Evolutionary conservation across 179 eudicot genomes (phyloP).

Genomic region (Silene coronaria): DNA sequence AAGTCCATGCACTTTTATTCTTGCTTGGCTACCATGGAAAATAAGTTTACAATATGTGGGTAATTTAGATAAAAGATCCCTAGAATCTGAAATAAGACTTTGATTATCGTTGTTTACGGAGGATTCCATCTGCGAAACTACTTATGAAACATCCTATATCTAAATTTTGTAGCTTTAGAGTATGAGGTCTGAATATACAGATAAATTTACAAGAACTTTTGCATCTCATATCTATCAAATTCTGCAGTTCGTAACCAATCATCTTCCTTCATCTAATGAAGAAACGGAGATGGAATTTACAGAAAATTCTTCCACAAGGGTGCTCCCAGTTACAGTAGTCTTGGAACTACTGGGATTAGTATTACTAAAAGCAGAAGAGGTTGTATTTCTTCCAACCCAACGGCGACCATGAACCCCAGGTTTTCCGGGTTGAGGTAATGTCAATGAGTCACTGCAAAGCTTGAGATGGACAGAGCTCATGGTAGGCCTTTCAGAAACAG

Average conservation of each 20-base stretch:
- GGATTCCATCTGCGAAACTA: too few relatives aligned
- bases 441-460: slow-evolving; percentile 63
- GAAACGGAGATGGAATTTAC: slow-evolving; percentile 69
- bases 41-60: too few relatives aligned
- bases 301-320: slow-evolving; percentile 47
- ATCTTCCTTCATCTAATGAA: slow-evolving; percentile 75
- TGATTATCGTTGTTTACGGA: too few relatives aligned
- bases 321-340: slow-evolving; percentile 26
- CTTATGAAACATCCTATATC: too few relatives aligned
- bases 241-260: neutral
- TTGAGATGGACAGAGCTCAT: slow-evolving; percentile 66
- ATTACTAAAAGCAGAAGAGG: slow-evolving; percentile 35
- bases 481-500: slow-evolving; percentile 57
- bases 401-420: slow-evolving; percentile 71
- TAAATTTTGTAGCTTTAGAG: too few relatives aligned
- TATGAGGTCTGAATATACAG: too few relatives aligned
- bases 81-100: too few relatives aligned
- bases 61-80: too few relatives aligned
- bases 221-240: neutral
- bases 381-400: slow-evolving; percentile 34
- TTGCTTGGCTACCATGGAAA: too few relatives aligned
- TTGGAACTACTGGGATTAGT: slow-evolving; percentile 36
- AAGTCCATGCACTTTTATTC: too few relatives aligned
- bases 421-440: slow-evolving; percentile 52
- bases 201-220: neutral